These are phyloP conservation scores for Lolium rigidum DNA, from an alignment of 176 grass and related monocot species.

Conservation along the genomic window DNA sequence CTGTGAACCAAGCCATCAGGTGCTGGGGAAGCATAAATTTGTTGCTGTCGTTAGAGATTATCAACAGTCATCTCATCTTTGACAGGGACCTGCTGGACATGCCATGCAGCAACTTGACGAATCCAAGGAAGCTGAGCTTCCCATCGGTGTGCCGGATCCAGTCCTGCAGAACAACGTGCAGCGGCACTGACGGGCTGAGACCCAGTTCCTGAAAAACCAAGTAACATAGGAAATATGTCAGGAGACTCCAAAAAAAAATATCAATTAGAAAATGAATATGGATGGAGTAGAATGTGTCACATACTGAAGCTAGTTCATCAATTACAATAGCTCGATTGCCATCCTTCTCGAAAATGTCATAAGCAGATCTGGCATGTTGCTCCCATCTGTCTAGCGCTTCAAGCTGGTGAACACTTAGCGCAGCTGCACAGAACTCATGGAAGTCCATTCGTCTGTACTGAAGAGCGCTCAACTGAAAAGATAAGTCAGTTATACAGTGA, in stretches of 20 bases:
- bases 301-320: constrained; percentile 80
- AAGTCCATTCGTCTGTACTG: constrained; percentile 94
- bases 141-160: constrained; percentile 87
- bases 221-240: not conserved
- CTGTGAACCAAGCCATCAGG: constrained; percentile 12
- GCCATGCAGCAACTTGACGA: constrained; percentile 86
- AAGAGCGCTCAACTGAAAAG: constrained; percentile 69
- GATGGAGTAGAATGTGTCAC: not conserved
- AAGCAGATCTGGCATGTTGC: constrained; percentile 78
- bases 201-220: constrained; percentile 60
- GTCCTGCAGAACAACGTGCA: constrained; percentile 82
- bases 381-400: constrained; percentile 91
- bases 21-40: constrained; percentile 29
- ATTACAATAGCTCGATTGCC: constrained; percentile 87
- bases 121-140: constrained; percentile 86
- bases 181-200: constrained; percentile 68
- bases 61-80: constrained; percentile 68
- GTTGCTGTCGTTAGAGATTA: constrained; percentile 43
- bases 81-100: constrained; percentile 68
- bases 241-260: not conserved
- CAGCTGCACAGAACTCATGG: constrained; percentile 78
- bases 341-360: constrained; percentile 83
- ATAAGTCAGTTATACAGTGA: constrained; percentile 16
- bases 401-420: constrained; percentile 81
- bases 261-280: not conserved